phyloP scores from a whole-genome alignment of 169 alveolate genomes.

The Plasmodium billcollinsi region DNA sequence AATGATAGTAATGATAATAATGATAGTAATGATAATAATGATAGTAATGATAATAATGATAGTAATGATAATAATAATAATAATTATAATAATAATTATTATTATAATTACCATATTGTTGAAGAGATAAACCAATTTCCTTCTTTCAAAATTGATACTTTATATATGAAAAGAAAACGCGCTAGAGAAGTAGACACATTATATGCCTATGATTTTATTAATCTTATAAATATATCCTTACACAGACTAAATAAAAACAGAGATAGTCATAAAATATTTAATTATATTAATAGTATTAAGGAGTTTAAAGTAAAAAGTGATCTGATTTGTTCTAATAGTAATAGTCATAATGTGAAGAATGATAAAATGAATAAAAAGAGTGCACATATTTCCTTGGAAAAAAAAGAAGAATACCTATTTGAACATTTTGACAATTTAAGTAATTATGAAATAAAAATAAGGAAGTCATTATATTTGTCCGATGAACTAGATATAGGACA shows the following conservation, averaged over 20 bases:
- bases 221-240: slow-evolving; percentile 28
- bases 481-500: slow-evolving; percentile 40
- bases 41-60: too few species aligned
- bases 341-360: background rate
- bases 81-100: too few species aligned
- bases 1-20: too few species aligned
- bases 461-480: slow-evolving; percentile 30
- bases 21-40: too few species aligned
- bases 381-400: background rate
- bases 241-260: slow-evolving; percentile 20
- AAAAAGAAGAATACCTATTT: background rate
- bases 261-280: background rate
- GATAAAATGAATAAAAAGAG: background rate
- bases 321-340: background rate
- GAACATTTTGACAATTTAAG: slow-evolving; percentile 29
- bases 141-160: slow-evolving; percentile 29
- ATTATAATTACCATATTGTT: too few species aligned
- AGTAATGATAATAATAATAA: too few species aligned
- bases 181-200: slow-evolving; percentile 71
- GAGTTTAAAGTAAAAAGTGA: slow-evolving; percentile 44
- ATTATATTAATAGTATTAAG: slow-evolving; percentile 40
- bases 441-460: slow-evolving; percentile 29
- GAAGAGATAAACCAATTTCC: slow-evolving; percentile 9
- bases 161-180: slow-evolving; percentile 61
- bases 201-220: slow-evolving; percentile 74